Evolutionary conservation across 1,139 yeast genomes (phyloP).

Genomic region (Schizosaccharomyces versatilis): DNA sequence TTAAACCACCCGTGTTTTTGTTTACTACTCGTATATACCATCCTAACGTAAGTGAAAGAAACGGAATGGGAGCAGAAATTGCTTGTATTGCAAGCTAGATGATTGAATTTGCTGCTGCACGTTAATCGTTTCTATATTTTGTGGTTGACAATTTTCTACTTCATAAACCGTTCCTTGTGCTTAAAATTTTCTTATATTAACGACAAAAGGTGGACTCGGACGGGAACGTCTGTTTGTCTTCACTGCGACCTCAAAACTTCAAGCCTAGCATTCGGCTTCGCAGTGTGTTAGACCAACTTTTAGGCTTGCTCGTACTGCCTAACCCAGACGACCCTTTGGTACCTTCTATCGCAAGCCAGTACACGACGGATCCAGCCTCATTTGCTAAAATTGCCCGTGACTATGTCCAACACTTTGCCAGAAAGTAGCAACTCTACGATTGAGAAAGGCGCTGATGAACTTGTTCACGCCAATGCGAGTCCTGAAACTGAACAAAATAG

Average conservation of each 20-base stretch:
- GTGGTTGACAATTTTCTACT: too few relatives aligned
- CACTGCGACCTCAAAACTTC: neutral
- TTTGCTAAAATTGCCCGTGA: conserved; percentile 1
- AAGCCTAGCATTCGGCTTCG: neutral
- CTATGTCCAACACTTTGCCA: conserved; percentile 2
- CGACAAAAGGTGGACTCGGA: neutral
- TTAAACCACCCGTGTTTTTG: conserved; percentile 72
- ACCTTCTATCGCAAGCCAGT: neutral
- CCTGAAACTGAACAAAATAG: too few relatives aligned
- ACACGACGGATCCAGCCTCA: neutral
- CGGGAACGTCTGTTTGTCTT: conserved; percentile 1
- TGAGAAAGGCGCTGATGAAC: neutral
- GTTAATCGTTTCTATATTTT: too few relatives aligned
- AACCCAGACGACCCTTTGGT: conserved; percentile 1
- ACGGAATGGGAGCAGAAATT: too few relatives aligned
- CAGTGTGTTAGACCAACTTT: neutral
- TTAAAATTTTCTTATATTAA: neutral
- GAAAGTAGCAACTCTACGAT: neutral
- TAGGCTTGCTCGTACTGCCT: neutral
- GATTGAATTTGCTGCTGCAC: too few relatives aligned
- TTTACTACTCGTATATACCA: conserved; percentile 35
- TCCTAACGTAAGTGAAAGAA: neutral
- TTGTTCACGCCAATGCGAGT: too few relatives aligned
- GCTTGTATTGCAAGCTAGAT: too few relatives aligned
- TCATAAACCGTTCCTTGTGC: too few relatives aligned